phyloP scores from a whole-genome alignment of 768 basidiomycete genomes.

The Exsudoporus frostii region DNA sequence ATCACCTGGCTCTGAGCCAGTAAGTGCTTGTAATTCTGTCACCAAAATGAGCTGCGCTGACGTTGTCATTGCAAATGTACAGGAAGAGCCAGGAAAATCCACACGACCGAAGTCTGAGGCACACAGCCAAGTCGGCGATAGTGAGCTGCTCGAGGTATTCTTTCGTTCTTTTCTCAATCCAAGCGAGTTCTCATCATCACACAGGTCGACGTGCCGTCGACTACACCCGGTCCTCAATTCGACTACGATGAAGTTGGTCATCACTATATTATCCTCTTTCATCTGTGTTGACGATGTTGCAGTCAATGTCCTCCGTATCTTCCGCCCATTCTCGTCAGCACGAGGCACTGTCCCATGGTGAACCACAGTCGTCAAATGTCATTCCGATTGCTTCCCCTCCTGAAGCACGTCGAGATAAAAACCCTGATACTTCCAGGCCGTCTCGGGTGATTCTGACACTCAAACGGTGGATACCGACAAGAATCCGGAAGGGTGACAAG shows the following conservation, averaged over 20 bases:
- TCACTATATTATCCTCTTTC: too few species aligned
- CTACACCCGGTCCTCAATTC: not conserved
- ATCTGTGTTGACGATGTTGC: not conserved
- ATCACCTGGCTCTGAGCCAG: too few species aligned
- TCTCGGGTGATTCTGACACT: not conserved
- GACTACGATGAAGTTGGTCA: not conserved
- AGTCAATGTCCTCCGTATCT: not conserved
- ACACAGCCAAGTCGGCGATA: too few species aligned
- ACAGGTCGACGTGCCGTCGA: not conserved
- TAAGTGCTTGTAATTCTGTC: too few species aligned
- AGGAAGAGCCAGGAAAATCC: too few species aligned
- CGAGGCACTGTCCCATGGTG: too few species aligned
- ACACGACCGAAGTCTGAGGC: too few species aligned
- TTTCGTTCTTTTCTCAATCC: not conserved
- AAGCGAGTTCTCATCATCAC: not conserved
- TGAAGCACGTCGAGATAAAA: too few species aligned
- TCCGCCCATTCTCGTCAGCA: not conserved
- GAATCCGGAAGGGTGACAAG: not conserved
- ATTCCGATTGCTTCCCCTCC: too few species aligned
- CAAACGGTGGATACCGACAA: not conserved
- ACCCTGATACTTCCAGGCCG: not conserved
- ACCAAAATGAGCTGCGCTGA: too few species aligned
- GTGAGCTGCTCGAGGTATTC: not conserved
- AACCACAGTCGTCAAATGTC: too few species aligned
- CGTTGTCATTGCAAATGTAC: too few species aligned